Conservation (phyloP, 306 rosid species). For the Trifolium subterraneum region DNA sequence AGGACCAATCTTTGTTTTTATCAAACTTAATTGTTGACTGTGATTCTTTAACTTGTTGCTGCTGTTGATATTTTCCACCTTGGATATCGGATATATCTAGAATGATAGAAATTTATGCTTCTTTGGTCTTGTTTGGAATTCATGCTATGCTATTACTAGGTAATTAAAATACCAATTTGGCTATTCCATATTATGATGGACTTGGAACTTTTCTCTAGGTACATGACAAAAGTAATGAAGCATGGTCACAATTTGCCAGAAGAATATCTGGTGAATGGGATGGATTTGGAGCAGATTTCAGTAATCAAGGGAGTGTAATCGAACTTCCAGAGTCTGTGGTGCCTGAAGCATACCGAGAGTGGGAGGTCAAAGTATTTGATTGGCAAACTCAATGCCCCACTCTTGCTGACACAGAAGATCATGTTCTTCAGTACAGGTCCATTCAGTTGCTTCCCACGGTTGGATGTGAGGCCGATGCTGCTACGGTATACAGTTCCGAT, state of each 20-base stretch:
- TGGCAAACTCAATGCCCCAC: slow-evolving; percentile 99
- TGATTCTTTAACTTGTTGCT: slow-evolving; percentile 6
- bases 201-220: slow-evolving; percentile 31
- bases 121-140: slow-evolving; percentile 11
- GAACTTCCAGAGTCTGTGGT: slow-evolving; percentile 91
- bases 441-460: slow-evolving; percentile 88
- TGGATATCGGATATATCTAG: not conserved
- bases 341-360: slow-evolving; percentile 87
- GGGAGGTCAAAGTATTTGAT: slow-evolving; percentile 94
- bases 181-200: slow-evolving; percentile 35
- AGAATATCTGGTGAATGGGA: slow-evolving; percentile 98
- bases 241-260: slow-evolving; percentile 78
- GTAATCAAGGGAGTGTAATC: slow-evolving; percentile 65
- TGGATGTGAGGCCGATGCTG: slow-evolving; percentile 98
- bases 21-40: not conserved
- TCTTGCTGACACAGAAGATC: slow-evolving; percentile 72
- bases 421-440: slow-evolving; percentile 61
- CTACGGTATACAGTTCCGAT: slow-evolving; percentile 67
- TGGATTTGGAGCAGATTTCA: slow-evolving; percentile 90
- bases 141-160: slow-evolving; percentile 9
- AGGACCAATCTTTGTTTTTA: not conserved
- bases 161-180: slow-evolving; percentile 27
- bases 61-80: slow-evolving; percentile 5
- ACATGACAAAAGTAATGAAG: slow-evolving; percentile 48
- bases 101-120: slow-evolving; percentile 29